Evolutionary conservation across 257 asterid genomes (phyloP).

Genomic region (Nicotiana otophora): DNA sequence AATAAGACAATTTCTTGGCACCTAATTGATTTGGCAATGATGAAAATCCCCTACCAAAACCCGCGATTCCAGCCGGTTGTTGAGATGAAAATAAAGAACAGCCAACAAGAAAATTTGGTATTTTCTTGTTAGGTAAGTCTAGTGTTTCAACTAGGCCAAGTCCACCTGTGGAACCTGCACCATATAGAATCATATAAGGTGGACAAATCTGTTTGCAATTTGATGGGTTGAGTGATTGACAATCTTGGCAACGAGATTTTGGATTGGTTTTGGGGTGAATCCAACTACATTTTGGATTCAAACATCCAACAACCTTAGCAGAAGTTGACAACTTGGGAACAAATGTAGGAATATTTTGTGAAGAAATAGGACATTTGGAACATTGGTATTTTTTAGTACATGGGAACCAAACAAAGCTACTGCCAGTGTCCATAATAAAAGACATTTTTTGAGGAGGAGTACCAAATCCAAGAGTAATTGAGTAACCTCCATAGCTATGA

Average conservation of each 20-base stretch:
- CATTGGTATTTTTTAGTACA: slow-evolving; percentile 67
- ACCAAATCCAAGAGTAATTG: slow-evolving; percentile 74
- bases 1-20: slow-evolving; percentile 68
- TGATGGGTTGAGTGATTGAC: slow-evolving; percentile 14
- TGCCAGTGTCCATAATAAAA: slow-evolving; percentile 77
- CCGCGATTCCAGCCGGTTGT: slow-evolving; percentile 79
- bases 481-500: slow-evolving; percentile 69
- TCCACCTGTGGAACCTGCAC: slow-evolving; percentile 76
- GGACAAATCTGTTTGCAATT: slow-evolving; percentile 77
- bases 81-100: slow-evolving; percentile 68
- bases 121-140: slow-evolving; percentile 31
- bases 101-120: slow-evolving; percentile 53
- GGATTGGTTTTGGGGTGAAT: slow-evolving; percentile 47
- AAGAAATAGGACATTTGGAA: slow-evolving; percentile 21
- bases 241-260: slow-evolving; percentile 41
- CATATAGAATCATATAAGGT: slow-evolving; percentile 68
- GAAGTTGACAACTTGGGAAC: slow-evolving; percentile 72
- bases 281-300: slow-evolving; percentile 72
- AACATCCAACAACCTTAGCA: slow-evolving; percentile 56
- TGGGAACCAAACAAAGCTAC: slow-evolving; percentile 86
- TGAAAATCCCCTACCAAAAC: slow-evolving; percentile 67
- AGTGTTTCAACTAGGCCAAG: slow-evolving; percentile 61
- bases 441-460: slow-evolving; percentile 75
- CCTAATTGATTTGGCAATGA: slow-evolving; percentile 68
- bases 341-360: slow-evolving; percentile 36